Percentiles rank a stretch among this genome's conserved stretches.
These are phyloP conservation scores for Fusarium nanum DNA, from an alignment of 2,329 filamentous ascomycete species.

Conservation along the genomic window DNA sequence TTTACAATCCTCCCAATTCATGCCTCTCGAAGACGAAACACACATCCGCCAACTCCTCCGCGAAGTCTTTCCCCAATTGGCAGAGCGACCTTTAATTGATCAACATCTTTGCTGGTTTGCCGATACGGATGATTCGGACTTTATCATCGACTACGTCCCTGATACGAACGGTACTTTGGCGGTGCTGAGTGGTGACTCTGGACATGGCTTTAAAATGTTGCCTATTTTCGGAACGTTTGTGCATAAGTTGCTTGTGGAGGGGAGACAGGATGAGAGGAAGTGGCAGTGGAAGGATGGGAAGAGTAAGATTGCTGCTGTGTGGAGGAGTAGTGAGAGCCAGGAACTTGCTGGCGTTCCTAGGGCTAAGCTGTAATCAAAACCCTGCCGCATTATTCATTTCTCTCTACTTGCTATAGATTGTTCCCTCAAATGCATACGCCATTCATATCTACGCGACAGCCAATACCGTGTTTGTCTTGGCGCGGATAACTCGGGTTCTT, in stretches of 20 bases:
- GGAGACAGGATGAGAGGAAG: constrained; percentile 15
- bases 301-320: constrained; percentile 20
- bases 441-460: no score
- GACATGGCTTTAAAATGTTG: constrained; percentile 33
- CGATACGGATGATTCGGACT: constrained; percentile 33
- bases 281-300: constrained; percentile 36
- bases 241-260: constrained; percentile 14
- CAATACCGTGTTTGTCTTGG: not conserved
- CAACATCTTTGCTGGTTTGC: constrained; percentile 32
- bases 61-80: constrained; percentile 16
- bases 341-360: constrained; percentile 25
- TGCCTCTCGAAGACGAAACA: constrained; percentile 28
- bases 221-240: constrained; percentile 31
- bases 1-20: constrained; percentile 22
- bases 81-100: constrained; percentile 21
- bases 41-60: constrained; percentile 22
- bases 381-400: no score
- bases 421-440: not conserved
- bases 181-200: constrained; percentile 22
- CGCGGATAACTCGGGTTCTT: constrained; percentile 6
- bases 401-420: no score
- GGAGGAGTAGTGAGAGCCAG: constrained; percentile 33
- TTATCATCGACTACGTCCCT: constrained; percentile 31
- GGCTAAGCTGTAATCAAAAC: constrained; percentile 19
- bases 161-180: constrained; percentile 21